phyloP scores from a whole-genome alignment of 1,284 basidiomycete genomes.

The Rhodotorula sp. region DNA sequence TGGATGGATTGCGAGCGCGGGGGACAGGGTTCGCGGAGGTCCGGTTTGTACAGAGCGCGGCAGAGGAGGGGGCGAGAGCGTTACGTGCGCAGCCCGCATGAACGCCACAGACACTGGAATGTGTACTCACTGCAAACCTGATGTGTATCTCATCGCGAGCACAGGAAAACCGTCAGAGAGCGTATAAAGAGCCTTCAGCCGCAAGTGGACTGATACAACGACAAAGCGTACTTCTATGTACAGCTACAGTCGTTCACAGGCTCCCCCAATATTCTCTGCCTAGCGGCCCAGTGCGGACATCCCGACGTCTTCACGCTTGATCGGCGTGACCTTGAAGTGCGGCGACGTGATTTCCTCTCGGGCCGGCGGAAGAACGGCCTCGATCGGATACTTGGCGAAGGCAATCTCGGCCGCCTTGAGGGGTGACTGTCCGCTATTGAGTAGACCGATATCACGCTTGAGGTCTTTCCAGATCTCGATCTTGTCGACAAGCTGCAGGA shows the following conservation, averaged over 20 bases:
- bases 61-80: slow-evolving; percentile 42
- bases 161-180: too few species aligned
- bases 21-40: slow-evolving; percentile 40
- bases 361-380: slow-evolving; percentile 3
- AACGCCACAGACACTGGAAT: not conserved
- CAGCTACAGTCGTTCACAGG: too few species aligned
- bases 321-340: not conserved
- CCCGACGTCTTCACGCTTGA: not conserved
- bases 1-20: slow-evolving; percentile 25
- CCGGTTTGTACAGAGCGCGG: slow-evolving; percentile 41
- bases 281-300: too few species aligned
- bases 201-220: too few species aligned
- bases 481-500: slow-evolving; percentile 29
- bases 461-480: slow-evolving; percentile 21
- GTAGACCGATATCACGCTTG: slow-evolving; percentile 6
- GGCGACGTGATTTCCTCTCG: too few species aligned
- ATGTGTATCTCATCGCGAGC: too few species aligned
- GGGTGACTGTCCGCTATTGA: not conserved
- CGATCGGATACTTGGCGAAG: not conserved
- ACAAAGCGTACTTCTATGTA: too few species aligned
- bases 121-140: too few species aligned
- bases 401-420: not conserved
- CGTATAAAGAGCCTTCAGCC: too few species aligned
- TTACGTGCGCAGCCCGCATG: slow-evolving; percentile 9
- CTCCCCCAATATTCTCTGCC: too few species aligned